These are phyloP conservation scores for Daldinia eschscholtzii DNA, from an alignment of 2,329 filamentous ascomycete genomes.

Conservation along the genomic window DNA sequence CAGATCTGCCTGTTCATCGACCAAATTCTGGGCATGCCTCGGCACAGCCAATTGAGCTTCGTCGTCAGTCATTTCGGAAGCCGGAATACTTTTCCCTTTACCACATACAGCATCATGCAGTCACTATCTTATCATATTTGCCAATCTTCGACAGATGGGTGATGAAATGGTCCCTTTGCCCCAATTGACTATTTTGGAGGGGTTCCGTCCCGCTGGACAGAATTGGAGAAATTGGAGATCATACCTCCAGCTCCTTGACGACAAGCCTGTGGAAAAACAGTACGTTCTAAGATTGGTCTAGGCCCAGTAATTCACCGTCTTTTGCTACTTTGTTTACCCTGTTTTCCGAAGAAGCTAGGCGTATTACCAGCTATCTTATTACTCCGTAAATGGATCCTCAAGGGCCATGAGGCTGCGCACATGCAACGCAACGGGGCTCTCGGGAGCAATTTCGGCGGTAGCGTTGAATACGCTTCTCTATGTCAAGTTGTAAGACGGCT, in stretches of 20 bases:
- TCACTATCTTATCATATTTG: conserved; percentile 31
- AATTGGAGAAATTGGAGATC: conserved; percentile 47
- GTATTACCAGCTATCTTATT: conserved; percentile 31
- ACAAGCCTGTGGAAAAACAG: conserved; percentile 18
- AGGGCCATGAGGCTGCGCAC: conserved; percentile 25
- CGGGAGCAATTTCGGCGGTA: conserved; percentile 43
- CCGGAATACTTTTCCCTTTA: conserved; percentile 38
- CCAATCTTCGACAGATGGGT: conserved; percentile 27
- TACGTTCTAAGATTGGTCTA: conserved; percentile 38
- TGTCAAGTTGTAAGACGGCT: conserved; percentile 29
- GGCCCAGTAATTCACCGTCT: conserved; percentile 35
- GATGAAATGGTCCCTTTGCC: conserved; percentile 37
- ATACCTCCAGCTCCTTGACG: conserved; percentile 16
- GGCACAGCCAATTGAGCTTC: conserved; percentile 32
- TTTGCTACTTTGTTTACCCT: conserved; percentile 35
- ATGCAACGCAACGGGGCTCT: conserved; percentile 38
- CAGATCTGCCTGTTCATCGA: conserved; percentile 33
- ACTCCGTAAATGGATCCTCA: conserved; percentile 27
- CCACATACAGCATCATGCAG: conserved; percentile 34
- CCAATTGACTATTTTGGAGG: conserved; percentile 34
- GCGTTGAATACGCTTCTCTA: conserved; percentile 34
- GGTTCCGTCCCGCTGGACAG: conserved; percentile 39
- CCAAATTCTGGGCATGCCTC: conserved; percentile 27
- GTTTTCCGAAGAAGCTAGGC: conserved; percentile 27
- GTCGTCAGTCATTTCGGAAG: conserved; percentile 33